phyloP scores from a whole-genome alignment of 345 rosid species.

The Eucalyptus paniculata region DNA sequence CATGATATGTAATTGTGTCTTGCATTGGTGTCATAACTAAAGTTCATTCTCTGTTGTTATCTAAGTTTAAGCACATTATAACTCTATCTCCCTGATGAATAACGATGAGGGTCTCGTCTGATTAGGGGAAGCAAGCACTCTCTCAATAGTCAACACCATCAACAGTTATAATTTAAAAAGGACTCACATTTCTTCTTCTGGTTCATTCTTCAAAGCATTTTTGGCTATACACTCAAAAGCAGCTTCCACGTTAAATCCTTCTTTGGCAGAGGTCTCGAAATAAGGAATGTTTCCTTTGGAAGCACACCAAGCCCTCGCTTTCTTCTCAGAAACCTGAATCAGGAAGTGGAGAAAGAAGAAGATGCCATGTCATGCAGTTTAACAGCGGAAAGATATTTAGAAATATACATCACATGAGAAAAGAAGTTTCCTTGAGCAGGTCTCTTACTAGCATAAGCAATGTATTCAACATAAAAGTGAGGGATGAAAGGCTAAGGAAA shows the following conservation, averaged over 20 bases:
- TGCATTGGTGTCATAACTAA: neutral
- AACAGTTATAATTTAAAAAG: neutral
- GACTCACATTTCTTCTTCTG: conserved; percentile 78
- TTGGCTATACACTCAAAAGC: conserved; percentile 79
- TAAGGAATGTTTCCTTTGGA: conserved; percentile 87
- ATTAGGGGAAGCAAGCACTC: neutral
- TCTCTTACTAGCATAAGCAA: neutral
- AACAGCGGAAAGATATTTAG: neutral
- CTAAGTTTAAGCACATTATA: neutral
- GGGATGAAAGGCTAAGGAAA: neutral
- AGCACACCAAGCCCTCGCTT: conserved; percentile 95
- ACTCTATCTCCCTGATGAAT: neutral
- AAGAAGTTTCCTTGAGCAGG: neutral
- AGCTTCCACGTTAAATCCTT: conserved; percentile 81
- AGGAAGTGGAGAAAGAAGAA: neutral
- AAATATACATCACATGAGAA: neutral
- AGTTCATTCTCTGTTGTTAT: neutral
- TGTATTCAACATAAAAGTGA: neutral
- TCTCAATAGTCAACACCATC: neutral
- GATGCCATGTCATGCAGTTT: neutral
- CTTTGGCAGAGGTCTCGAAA: conserved; percentile 90
- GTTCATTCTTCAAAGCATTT: conserved; percentile 82
- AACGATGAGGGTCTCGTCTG: neutral
- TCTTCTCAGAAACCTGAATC: conserved; percentile 77
- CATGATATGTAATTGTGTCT: neutral